These are phyloP conservation scores for Coemansia sp. DNA, from an alignment of 371 early-diverging fungal species.

Conservation along the genomic window DNA sequence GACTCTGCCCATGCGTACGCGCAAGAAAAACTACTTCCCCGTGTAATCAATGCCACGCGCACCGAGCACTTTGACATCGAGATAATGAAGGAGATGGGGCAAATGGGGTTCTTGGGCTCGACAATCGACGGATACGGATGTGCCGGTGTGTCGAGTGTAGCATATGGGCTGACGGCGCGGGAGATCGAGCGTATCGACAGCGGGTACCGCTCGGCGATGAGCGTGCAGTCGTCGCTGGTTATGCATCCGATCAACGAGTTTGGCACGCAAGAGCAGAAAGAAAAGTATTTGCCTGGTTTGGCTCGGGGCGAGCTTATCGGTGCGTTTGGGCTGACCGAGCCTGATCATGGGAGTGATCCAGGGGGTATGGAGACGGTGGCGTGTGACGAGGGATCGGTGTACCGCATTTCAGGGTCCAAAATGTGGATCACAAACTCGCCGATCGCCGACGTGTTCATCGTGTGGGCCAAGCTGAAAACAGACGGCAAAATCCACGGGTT, in stretches of 20 bases:
- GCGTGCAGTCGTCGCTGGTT: constrained; percentile 94
- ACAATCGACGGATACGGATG: constrained; percentile 97
- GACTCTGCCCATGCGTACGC: constrained; percentile 87
- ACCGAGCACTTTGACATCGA: constrained; percentile 87
- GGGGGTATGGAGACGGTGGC: constrained; percentile 92
- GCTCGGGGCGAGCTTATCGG: constrained; percentile 89
- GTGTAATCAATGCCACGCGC: constrained; percentile 82
- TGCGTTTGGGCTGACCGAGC: constrained; percentile 95
- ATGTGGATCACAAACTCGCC: constrained; percentile 99
- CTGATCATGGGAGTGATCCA: constrained; percentile 97
- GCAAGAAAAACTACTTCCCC: constrained; percentile 83
- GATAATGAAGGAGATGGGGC: constrained; percentile 93
- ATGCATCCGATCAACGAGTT: constrained; percentile 97
- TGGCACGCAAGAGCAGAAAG: constrained; percentile 86
- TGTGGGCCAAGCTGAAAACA: constrained; percentile 91
- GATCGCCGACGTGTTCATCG: constrained; percentile 94
- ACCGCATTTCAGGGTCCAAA: constrained; percentile 87
- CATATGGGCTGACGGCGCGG: constrained; percentile 94
- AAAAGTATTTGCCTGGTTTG: constrained; percentile 88
- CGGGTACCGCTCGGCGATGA: constrained; percentile 97
- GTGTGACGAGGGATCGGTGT: constrained; percentile 59
- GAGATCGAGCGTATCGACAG: constrained; percentile 96
- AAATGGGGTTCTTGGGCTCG: constrained; percentile 89
- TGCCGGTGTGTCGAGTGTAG: constrained; percentile 95
- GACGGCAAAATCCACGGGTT: constrained; percentile 92